Conservation (phyloP, 106 monocot genomes). For the Iris macrosiphon region DNA sequence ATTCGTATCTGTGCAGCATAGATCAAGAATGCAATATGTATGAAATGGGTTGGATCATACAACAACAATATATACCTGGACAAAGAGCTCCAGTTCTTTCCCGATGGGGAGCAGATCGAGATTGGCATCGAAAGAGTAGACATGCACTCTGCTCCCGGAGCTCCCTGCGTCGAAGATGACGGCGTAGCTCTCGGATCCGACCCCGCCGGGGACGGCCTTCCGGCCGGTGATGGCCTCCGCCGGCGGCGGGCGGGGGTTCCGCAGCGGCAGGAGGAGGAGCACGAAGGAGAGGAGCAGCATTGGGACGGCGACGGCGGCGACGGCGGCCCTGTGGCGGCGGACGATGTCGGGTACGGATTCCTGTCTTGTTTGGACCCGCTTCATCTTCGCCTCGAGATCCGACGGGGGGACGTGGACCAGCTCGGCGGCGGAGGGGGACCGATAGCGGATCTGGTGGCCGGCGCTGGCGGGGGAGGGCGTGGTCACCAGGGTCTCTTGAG, state of each 20-base stretch:
- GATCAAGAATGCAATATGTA: too few species aligned
- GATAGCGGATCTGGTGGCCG: constrained; percentile 71
- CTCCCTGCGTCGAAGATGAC: constrained; percentile 92
- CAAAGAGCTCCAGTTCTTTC: constrained; percentile 68
- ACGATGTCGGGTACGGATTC: constrained; percentile 46
- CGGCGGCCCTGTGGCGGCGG: constrained; percentile 49
- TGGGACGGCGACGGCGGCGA: constrained; percentile 45
- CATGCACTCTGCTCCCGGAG: constrained; percentile 88
- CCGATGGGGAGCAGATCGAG: constrained; percentile 69
- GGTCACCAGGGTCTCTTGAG: too few species aligned
- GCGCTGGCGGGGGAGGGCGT: too few species aligned
- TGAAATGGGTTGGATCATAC: too few species aligned
- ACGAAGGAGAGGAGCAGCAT: constrained; percentile 58
- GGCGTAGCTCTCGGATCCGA: constrained; percentile 46
- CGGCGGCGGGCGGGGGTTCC: neutral
- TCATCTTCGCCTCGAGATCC: constrained; percentile 59
- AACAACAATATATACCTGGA: constrained; percentile 66
- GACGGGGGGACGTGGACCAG: constrained; percentile 26
- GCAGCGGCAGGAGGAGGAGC: constrained; percentile 62
- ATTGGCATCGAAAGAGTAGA: constrained; percentile 62
- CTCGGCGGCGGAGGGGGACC: constrained; percentile 65
- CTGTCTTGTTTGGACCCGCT: constrained; percentile 34
- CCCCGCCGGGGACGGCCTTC: constrained; percentile 23
- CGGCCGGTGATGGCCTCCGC: too few species aligned
- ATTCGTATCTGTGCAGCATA: too few species aligned